Conservation (phyloP, 2,329 filamentous ascomycete genomes). For the Truncatella angustata region DNA sequence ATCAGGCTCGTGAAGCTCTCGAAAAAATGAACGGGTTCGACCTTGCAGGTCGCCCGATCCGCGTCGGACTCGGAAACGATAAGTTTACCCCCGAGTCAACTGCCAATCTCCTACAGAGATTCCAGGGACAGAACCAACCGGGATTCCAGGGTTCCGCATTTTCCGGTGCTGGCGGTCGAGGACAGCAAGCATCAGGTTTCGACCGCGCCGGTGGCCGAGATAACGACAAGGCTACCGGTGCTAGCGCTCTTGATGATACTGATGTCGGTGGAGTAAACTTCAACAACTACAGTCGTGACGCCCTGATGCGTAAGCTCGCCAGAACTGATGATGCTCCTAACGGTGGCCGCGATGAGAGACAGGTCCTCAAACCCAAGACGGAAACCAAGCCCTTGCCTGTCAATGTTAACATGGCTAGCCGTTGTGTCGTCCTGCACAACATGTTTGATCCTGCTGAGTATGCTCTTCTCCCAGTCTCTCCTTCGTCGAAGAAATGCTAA, state of each 20-base stretch:
- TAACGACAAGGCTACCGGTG: slow-evolving; percentile 85
- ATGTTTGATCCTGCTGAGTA: slow-evolving; percentile 94
- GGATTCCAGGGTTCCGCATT: slow-evolving; percentile 89
- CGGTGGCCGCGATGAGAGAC: slow-evolving; percentile 65
- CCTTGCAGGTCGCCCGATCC: slow-evolving; percentile 92
- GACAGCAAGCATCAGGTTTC: slow-evolving; percentile 81
- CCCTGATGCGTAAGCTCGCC: slow-evolving; percentile 97
- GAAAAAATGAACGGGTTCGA: slow-evolving; percentile 99
- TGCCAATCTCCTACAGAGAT: slow-evolving; percentile 86
- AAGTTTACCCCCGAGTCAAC: slow-evolving; percentile 99
- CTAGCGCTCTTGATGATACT: slow-evolving; percentile 93
- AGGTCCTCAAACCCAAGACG: slow-evolving; percentile 74
- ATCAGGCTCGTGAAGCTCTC: slow-evolving; percentile 87
- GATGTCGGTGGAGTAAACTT: slow-evolving; percentile 98
- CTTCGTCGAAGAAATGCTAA: slow-evolving; percentile 28
- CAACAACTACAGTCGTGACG: slow-evolving; percentile 98
- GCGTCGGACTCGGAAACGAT: slow-evolving; percentile 98
- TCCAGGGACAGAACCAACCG: slow-evolving; percentile 76
- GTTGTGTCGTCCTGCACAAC: slow-evolving; percentile 91
- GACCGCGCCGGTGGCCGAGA: slow-evolving; percentile 88
- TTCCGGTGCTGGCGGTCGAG: slow-evolving; percentile 84
- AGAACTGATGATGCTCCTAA: slow-evolving; percentile 80
- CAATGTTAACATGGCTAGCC: slow-evolving; percentile 87
- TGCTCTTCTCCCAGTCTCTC: slow-evolving; percentile 37
- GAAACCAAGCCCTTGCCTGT: slow-evolving; percentile 77